Conservation (phyloP, 2,329 filamentous ascomycete species). For the Colletotrichum tofieldiae region DNA sequence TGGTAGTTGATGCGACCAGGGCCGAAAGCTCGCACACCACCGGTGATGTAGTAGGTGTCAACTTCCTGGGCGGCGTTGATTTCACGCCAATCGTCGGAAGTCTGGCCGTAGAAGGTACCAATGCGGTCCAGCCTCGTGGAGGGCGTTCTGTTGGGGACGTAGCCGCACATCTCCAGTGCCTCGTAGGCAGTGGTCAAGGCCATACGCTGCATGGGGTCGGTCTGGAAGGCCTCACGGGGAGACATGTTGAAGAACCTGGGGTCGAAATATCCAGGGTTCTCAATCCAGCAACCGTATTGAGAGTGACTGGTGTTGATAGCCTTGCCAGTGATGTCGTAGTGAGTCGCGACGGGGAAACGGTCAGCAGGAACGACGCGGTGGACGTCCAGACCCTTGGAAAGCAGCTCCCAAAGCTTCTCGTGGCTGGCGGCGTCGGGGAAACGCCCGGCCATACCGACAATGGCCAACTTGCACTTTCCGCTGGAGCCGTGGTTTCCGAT, state of each 20-base stretch:
- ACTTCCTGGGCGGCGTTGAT: constrained; percentile 80
- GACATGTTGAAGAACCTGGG: constrained; percentile 82
- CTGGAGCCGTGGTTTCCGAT: constrained; percentile 64
- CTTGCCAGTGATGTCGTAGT: constrained; percentile 74
- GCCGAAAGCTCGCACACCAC: constrained; percentile 65
- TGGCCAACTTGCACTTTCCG: constrained; percentile 80
- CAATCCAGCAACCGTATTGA: constrained; percentile 65
- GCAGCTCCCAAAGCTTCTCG: constrained; percentile 66
- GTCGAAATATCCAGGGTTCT: constrained; percentile 78
- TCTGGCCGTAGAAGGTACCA: constrained; percentile 83
- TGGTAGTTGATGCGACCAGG: constrained; percentile 81
- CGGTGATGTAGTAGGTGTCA: constrained; percentile 70
- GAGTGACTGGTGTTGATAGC: constrained; percentile 70
- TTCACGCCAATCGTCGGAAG: constrained; percentile 85
- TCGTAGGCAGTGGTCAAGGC: constrained; percentile 84
- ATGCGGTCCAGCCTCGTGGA: constrained; percentile 73
- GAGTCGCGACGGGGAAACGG: constrained; percentile 73
- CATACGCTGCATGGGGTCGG: constrained; percentile 83
- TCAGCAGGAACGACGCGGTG: constrained; percentile 71
- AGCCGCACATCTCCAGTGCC: constrained; percentile 83
- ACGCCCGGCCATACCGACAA: constrained; percentile 75
- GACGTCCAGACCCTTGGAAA: constrained; percentile 76
- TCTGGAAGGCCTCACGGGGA: constrained; percentile 76
- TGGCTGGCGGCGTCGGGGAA: constrained; percentile 59
- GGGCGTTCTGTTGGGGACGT: constrained; percentile 77